phyloP scores from a whole-genome alignment of 345 rosid genomes.

The Melastoma malabathricum region DNA sequence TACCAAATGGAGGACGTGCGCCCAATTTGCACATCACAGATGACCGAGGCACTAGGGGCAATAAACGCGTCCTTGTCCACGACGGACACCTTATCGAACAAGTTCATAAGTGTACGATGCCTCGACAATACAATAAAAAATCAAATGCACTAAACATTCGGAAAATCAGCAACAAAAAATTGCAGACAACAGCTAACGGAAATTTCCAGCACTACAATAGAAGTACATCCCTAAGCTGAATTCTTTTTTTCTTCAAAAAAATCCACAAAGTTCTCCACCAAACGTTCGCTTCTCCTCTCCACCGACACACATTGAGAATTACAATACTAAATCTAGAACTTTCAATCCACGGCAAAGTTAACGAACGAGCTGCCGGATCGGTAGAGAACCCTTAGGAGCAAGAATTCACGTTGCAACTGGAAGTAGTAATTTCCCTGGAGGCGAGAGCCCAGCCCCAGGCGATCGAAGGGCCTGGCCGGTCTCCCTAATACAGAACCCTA shows the following conservation, averaged over 20 bases:
- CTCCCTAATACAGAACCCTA: slow-evolving; percentile 96
- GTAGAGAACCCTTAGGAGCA: slow-evolving; percentile 3
- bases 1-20: slow-evolving; percentile 85
- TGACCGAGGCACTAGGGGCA: slow-evolving; percentile 85
- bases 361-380: neutral
- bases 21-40: slow-evolving; percentile 77
- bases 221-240: too few species aligned
- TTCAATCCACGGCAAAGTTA: too few species aligned
- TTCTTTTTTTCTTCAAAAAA: too few species aligned
- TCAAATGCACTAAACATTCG: neutral
- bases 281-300: too few species aligned
- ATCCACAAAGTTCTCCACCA: too few species aligned
- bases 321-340: too few species aligned
- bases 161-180: neutral
- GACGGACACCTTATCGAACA: slow-evolving; percentile 71
- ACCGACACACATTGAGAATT: too few species aligned
- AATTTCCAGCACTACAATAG: too few species aligned
- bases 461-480: slow-evolving; percentile 89
- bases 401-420: slow-evolving; percentile 61
- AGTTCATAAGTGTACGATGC: slow-evolving; percentile 87
- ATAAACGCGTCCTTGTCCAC: slow-evolving; percentile 83
- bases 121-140: slow-evolving; percentile 48
- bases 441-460: slow-evolving; percentile 89
- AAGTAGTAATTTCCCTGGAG: slow-evolving; percentile 74
- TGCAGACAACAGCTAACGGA: too few species aligned